Base-by-base conservation (phyloP, 73 alveolate species). In the Paramecium biaurelia region DNA sequence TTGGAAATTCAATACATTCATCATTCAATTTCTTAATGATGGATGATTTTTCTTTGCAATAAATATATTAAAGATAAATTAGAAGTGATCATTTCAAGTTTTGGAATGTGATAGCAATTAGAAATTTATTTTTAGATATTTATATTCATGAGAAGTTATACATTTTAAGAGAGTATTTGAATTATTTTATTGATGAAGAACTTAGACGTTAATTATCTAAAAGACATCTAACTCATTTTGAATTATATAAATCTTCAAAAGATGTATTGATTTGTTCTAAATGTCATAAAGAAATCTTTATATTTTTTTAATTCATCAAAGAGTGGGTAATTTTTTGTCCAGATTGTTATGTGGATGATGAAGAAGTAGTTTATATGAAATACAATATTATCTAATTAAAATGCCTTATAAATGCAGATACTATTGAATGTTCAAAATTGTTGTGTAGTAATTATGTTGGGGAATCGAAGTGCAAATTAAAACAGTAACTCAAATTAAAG, bases 11-110 rank as follows among this genome's bases (percentile, higher is more conserved):
- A 23, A 47, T 92, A 2, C 85, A 94, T 7, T 82, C 97, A 8
- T 96, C 97, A 23, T 95, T 96, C 92, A 95, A 95, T 57, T 95
- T 95, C 43, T 94, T 95, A 21, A 49, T 93, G 20, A 45, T 47
- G 74, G 88, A 82, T 5, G 70, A 57, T 34, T 49, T 86, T 59
- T 74, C 93, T 7, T 57, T 94, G 12, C 12, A 30, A 53, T 70
- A 68, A 14, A 59, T 94, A 18, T 70, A 38, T 56, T 85, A 82
- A 26, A 94, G 98, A 86, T 45, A 85, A 56, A 30, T 57, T 15
- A 47, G 53, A 20, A 95, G 94, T 92, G 28, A 41, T 49, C 42
- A 82, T 42, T 92, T 92, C 14, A 11, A 85, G 7, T 67, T 34
- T 21, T 14, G 59, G 37, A 56, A 84, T 26, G 58, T 95, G 3